These are phyloP conservation scores for Colletotrichum aenigma DNA, from an alignment of 2,329 filamentous ascomycete genomes.

Conservation along the genomic window DNA sequence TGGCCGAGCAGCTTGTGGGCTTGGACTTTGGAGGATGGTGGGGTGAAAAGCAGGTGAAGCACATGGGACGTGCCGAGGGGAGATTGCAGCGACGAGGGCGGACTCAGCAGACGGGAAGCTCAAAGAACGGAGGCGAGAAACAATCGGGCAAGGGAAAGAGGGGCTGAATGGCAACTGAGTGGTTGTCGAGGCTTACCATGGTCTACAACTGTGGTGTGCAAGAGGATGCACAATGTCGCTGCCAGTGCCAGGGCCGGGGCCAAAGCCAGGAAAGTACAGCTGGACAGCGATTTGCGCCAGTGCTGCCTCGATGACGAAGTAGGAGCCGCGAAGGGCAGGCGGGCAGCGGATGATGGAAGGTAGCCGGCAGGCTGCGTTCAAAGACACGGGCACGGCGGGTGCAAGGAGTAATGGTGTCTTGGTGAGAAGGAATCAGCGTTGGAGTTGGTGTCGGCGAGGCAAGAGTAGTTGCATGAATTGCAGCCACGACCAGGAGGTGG, in stretches of 20 bases:
- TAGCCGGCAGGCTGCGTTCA: conserved; percentile 9
- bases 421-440: not conserved
- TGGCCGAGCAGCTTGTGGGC: not conserved
- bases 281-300: conserved; percentile 12
- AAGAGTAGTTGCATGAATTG: conserved; percentile 21
- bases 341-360: not conserved
- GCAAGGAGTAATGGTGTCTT: conserved; percentile 11
- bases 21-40: conserved; percentile 2
- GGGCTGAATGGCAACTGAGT: not conserved
- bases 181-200: conserved; percentile 10
- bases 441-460: not conserved
- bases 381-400: not conserved
- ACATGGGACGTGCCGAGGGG: not conserved
- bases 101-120: not conserved
- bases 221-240: not conserved
- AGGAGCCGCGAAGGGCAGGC: conserved; percentile 11
- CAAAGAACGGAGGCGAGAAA: not conserved
- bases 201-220: conserved; percentile 11
- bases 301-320: conserved; percentile 17
- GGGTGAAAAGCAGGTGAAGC: not conserved
- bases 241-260: not conserved
- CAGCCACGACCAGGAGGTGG: conserved; percentile 17
- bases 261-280: conserved; percentile 2
- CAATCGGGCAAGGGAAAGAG: not conserved
- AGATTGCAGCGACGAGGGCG: not conserved